Base-by-base conservation (phyloP, 345 rosid species). In the Cardamine chenopodiifolia region DNA sequence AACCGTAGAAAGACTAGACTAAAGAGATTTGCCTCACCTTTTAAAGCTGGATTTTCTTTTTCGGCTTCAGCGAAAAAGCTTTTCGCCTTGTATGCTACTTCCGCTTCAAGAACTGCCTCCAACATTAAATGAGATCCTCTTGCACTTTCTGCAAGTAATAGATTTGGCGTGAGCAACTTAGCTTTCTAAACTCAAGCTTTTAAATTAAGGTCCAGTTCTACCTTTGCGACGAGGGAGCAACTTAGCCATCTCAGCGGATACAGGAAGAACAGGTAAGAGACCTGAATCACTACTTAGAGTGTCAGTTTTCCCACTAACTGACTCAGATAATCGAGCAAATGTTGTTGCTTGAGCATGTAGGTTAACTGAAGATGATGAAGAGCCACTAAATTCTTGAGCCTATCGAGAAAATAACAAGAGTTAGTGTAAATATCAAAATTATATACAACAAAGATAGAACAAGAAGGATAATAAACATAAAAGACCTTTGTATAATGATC, bases 241-340 rank as follows among this genome's bases (percentile, higher is more conserved):
- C 63, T 91, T 96, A n/a, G 97, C 81, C 75, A 82, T 85, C 82
- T 90, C 92, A 70, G 97, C 97, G 50, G 97, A 90, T 55, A 95
- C 83, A 0, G 97, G 99, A 77, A 95, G 85, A 79, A 92, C 69
- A 44, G 80, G 71, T 66, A 84, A 73, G 58, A 66, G 58, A 54
- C 78, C 74, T 5, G 45, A 44, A 76, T 83, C 90, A 52, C 66
- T 70, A 39, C 48, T 65, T 54, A 77, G n/a, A 23, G 59, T 78
- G 19, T 56, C 81, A 45, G 53, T 81, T 50, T 79, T 82, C 9
- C 70, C 60, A 68, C 17, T 62, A 28, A 72, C 73, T 15, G 77
- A 66, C 53, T 88, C 88, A 47, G 93, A 88, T 82, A 91, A 77
- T 71, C 83, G 82, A 50, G 84, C 85, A 86, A 78, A 86, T 15